Evolutionary conservation across 805 yeast genomes (phyloP), one percentile per base, ranked within the genome.

Genomic region (Tetrapisispora arboricola): DNA sequence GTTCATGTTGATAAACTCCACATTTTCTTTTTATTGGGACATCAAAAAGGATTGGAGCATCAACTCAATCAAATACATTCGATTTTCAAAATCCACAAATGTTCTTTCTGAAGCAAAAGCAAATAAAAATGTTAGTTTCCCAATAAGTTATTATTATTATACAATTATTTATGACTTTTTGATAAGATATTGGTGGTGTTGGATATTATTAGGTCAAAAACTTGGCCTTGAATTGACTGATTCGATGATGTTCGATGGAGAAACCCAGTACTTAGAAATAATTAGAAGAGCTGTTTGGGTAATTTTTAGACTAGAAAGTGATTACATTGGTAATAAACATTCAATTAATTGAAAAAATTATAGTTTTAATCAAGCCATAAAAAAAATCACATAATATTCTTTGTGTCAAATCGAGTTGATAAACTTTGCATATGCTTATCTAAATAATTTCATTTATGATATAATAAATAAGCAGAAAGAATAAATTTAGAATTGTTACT

Each of bases 211-310:
- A 16, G 40, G 44, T 21, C 13, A 17, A 21, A 2, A 2, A 13
- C 6, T 27, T 10, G 38, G 36, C 4, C 28, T 29, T n/a, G 24
- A 28, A 5, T 19, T 39, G 4, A 28, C 32, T 36, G 31, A 19
- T 24, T 32, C 18, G 20, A 39, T 33, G 48, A 64, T 27, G 42
- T 80, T 83, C 36, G 49, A 48, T 22, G 51, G 52, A 46, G 61
- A 73, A 10, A 64, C 85, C 41, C 92, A 88, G 53, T 49, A 75
- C 3, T 61, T 88, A 40, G 98, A 92, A 57, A 67, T 92, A 6
- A 49, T 80, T 8, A 71, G 98, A 63, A 72, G 98, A 55, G 84
- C 88, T 77, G 62, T 86, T 39, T 92, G 99, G 99, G 75, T 87
- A 32, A 72, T 84, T 45, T 66, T 90, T 55, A 80, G 92, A 54